A percentile compares a stretch with the other conserved stretches of the same genome.
phyloP scores from a whole-genome alignment of 1,139 yeast species.

The Lodderomyces orthopsilosis region DNA sequence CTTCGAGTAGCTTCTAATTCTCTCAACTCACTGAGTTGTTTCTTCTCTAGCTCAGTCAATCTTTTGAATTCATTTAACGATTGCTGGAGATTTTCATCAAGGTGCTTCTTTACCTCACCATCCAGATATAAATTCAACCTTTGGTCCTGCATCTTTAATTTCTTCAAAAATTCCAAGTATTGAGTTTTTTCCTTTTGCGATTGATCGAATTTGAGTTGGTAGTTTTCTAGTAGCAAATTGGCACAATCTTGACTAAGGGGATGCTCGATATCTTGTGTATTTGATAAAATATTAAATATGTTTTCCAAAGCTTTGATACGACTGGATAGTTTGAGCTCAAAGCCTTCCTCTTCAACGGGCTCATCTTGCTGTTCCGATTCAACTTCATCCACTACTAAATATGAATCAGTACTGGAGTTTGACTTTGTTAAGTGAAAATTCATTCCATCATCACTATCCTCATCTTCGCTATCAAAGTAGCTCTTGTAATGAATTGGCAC shows the following conservation, averaged over 20 bases:
- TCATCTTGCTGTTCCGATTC: conserved; percentile 6
- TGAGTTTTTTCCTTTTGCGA: conserved; percentile 76
- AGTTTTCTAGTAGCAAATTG: conserved; percentile 57
- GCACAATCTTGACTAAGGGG: conserved; percentile 92
- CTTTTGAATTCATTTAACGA: conserved; percentile 42
- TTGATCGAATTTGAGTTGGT: conserved; percentile 70
- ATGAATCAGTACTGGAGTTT: conserved; percentile 26
- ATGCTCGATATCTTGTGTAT: conserved; percentile 75
- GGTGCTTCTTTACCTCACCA: conserved; percentile 9
- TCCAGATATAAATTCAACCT: conserved; percentile 12
- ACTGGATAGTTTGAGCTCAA: conserved; percentile 25
- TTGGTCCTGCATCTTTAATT: conserved; percentile 52
- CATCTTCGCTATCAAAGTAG: conserved; percentile 19
- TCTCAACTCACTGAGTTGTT: conserved; percentile 41
- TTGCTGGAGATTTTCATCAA: conserved; percentile 31
- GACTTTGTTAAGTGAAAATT: conserved; percentile 1
- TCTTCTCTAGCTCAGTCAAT: conserved; percentile 30
- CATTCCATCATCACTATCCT: conserved; percentile 17
- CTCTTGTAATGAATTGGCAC: conserved; percentile 20
- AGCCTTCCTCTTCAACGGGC: conserved; percentile 8
- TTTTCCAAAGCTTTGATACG: conserved; percentile 61
- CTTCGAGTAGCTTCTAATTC: conserved; percentile 42
- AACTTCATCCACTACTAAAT: conserved; percentile 28
- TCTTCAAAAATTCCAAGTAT: conserved; percentile 69
- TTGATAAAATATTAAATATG: conserved; percentile 51